Percentiles rank a stretch among this genome's conserved stretches.
phyloP scores from a whole-genome alignment of 495 filamentous ascomycete genomes.

The Penicillium taxi region DNA sequence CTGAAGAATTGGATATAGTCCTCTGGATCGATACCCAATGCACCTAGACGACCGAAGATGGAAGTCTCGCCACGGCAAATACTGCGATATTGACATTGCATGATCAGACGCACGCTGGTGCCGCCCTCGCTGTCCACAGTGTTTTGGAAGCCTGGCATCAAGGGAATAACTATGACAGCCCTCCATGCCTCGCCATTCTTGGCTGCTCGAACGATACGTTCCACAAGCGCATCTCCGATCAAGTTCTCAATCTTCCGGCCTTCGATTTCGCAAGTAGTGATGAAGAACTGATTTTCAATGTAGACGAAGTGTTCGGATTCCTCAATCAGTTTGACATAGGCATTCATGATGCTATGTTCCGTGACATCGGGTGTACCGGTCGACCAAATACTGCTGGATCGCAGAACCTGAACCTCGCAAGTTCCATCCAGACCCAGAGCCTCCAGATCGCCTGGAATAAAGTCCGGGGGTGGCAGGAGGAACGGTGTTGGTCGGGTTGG shows the following conservation, averaged over 20 bases:
- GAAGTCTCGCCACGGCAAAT: slow-evolving; percentile 91
- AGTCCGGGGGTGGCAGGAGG: slow-evolving; percentile 87
- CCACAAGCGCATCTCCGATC: slow-evolving; percentile 92
- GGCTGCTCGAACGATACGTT: slow-evolving; percentile 78
- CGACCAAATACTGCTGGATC: slow-evolving; percentile 86
- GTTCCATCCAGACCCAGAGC: slow-evolving; percentile 82
- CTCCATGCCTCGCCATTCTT: slow-evolving; percentile 85
- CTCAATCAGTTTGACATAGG: slow-evolving; percentile 90
- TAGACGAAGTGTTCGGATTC: slow-evolving; percentile 96
- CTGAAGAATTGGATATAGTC: slow-evolving; percentile 96
- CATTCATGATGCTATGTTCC: slow-evolving; percentile 92
- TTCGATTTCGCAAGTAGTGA: slow-evolving; percentile 84
- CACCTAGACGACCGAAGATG: slow-evolving; percentile 79
- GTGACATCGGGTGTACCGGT: slow-evolving; percentile 73
- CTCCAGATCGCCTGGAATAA: slow-evolving; percentile 74
- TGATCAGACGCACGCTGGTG: slow-evolving; percentile 87
- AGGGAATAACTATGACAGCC: slow-evolving; percentile 85
- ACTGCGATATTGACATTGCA: slow-evolving; percentile 96
- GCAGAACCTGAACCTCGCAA: slow-evolving; percentile 91
- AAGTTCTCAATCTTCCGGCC: slow-evolving; percentile 81
- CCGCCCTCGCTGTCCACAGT: slow-evolving; percentile 90
- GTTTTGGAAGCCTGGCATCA: slow-evolving; percentile 98
- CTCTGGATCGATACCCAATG: slow-evolving; percentile 84
- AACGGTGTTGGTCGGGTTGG: slow-evolving; percentile 92
- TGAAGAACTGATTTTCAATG: slow-evolving; percentile 99